Base-by-base conservation (phyloP, 495 filamentous ascomycete genomes). In the Melanomma pulvis-pyrius region DNA sequence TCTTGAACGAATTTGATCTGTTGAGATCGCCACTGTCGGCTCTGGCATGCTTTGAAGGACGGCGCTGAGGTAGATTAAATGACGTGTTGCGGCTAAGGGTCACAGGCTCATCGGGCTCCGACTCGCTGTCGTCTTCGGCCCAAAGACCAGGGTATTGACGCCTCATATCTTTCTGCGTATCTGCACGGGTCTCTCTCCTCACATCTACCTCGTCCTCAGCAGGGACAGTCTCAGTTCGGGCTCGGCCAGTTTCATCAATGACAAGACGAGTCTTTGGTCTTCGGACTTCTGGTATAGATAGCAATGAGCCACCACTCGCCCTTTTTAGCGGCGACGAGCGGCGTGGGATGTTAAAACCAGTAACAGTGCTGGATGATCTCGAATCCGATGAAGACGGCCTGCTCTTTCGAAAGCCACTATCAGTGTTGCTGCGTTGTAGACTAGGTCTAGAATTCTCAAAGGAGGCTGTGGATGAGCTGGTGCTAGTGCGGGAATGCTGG, bases 211-310 rank as follows among this genome's bases (percentile, higher is more conserved):
- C 74, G 1, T 72, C 68, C 2, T 72, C 66, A 0, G 62, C 59
- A 26, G 61, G 59, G 28, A 53, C 63, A 9, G 74, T 78, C 64
- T 79, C 77, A 0, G 77, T 79, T 1, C 76, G 69, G 9, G 77
- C 77, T 22, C 68, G 62, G 13, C 77, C 77, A 55, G 65, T 71
- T 54, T 77, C 73, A 64, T 77, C 77, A 41, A 79, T 71, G 32
- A 77, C 68, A 57, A 78, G 74, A 8, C 74, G 71, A 17, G 73
- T 74, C 39, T 65, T 59, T 9, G 71, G 69, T 25, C 69, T 29
- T 62, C 59, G 68, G 41, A 64, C 48, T 48, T 74, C 71, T 1
- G 71, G 71, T 19, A 74, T 74, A 36, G 71, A 52, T 24, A 44
- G 58, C 2, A 74, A 64, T 21, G 70, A 69, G 32, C 58, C 70